Base-by-base conservation (phyloP, 1,139 yeast species). In the Lodderomyces theae region DNA sequence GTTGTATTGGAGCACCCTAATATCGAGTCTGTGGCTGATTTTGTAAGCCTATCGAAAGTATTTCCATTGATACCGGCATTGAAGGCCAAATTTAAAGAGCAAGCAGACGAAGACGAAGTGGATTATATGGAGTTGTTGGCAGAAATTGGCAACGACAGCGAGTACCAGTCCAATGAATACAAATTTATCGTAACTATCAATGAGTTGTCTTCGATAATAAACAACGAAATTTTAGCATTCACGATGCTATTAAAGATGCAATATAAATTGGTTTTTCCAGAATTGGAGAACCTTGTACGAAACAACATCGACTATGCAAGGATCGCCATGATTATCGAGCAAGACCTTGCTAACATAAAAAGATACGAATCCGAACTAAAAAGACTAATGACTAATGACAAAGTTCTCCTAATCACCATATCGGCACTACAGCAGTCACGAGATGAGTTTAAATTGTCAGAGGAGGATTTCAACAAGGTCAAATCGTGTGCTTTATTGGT, bases 401-500 rank as follows among this genome's bases (percentile, higher is more conserved):
- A 85, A 49, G 68, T 81, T 0, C 69, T 89, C 56, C 83, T 87
- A 3, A 63, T 89, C 5, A 76, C 84, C 1, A 86, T 89, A 84
- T 78, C 95, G 0, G 82, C 87, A 1, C 67, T 82, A 13, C 71
- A 62, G 26, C 67, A 63, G 37, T 47, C 52, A 4, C 49, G 52
- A 30, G 47, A 45, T 8, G 67, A 50, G 42, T 63, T 48, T 30
- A 44, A 44, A 4, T 58, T 81, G 11, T 48, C 61, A 2, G 63
- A 57, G 0, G 46, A 47, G 1, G 79, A 75, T 42, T 55, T 80
- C 44, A 51, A 53, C 1, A 57, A 58, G 8, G 59, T 86, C 1
- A 24, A 56, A 4, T 61, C 64, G 6, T 77, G 81, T 0, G 77
- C 86, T 50, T 63, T 66, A 8, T 54, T 77, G 6, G 55, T 85